Base-by-base conservation (phyloP, 225 moss, liverwort and hornwort species). In the Ulota crispa region DNA sequence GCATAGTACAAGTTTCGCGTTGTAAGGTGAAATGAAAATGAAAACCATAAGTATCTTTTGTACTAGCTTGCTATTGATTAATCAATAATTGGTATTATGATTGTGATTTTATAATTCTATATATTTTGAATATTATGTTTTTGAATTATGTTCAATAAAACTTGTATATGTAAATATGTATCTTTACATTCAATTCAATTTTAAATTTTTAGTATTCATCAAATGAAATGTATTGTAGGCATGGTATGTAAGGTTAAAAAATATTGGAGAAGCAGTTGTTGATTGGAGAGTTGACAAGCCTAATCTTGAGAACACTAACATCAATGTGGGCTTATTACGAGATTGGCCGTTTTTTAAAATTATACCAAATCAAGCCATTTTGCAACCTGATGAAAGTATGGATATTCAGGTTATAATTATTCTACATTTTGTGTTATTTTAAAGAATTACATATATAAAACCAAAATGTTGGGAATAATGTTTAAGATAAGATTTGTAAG, bases 291-390 rank as follows among this genome's bases (percentile, higher is more conserved):
- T 89, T 26, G 85, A 91, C 59, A 90, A 92, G 65, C 92, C 79
- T 12, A 37, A 5, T 71, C 32, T 54, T 0, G 67, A 94, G 0
- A 39, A 24, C 14, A 78, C 34, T 55, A 90, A 86, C 34, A 77
- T 88, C 9, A 89, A 89, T 31, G 24, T 89, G 70, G 91, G 84
- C 70, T 82, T 94, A 26, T 42, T 96, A 64, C 88, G 64, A 41
- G 96, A 96, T 57, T 91, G 91, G 92, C 76, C 91, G 55, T 85
- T 55, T 85, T 96, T 96, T 80, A 89, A 83, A 64, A 66, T 90
- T 21, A 60, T 82, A 64, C 90, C 90, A 75, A 66, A 64, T 6
- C 43, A 26, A 27, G 84, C 86, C 80, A 75, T 77, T 57, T 78
- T 90, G 65, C 86, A 70, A 45, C 86, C 90, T 0, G 80, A 90